These are phyloP conservation scores for Astragalus glycyphyllos DNA, from an alignment of 306 rosid species.

Conservation along the genomic window DNA sequence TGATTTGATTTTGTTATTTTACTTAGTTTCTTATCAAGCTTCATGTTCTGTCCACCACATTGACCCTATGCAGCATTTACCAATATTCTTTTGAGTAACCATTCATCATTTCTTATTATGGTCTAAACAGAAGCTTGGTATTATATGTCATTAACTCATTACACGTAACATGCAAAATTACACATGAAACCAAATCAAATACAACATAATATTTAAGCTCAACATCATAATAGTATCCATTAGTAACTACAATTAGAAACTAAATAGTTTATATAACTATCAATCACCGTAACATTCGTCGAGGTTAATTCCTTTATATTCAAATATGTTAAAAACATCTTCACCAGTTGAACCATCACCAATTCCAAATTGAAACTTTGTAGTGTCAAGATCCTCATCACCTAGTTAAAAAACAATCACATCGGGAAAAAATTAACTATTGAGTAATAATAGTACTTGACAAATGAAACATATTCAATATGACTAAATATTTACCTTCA, in stretches of 20 bases:
- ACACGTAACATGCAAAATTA: too few relatives aligned
- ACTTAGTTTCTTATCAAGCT: not conserved
- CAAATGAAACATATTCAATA: not conserved
- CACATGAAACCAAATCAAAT: not conserved
- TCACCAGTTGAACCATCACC: not conserved
- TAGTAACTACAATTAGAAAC: not conserved
- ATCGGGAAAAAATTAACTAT: not conserved
- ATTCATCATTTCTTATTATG: too few relatives aligned
- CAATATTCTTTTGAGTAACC: too few relatives aligned
- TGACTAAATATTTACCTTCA: not conserved
- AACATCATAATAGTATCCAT: not conserved
- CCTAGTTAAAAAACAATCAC: not conserved
- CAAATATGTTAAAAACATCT: not conserved
- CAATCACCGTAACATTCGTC: not conserved
- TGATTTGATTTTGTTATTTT: too few relatives aligned
- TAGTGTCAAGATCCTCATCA: not conserved
- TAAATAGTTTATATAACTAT: too few relatives aligned
- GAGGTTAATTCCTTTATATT: not conserved
- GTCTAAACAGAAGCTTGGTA: too few relatives aligned
- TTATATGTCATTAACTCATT: too few relatives aligned
- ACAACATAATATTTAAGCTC: not conserved
- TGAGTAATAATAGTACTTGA: not conserved
- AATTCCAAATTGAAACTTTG: not conserved
- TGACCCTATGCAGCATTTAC: too few relatives aligned
- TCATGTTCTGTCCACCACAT: too few relatives aligned